Percentiles rank a stretch among this genome's conserved stretches.
phyloP scores from a whole-genome alignment of 441 rosid genomes.

The Dalechampia spathulata region DNA sequence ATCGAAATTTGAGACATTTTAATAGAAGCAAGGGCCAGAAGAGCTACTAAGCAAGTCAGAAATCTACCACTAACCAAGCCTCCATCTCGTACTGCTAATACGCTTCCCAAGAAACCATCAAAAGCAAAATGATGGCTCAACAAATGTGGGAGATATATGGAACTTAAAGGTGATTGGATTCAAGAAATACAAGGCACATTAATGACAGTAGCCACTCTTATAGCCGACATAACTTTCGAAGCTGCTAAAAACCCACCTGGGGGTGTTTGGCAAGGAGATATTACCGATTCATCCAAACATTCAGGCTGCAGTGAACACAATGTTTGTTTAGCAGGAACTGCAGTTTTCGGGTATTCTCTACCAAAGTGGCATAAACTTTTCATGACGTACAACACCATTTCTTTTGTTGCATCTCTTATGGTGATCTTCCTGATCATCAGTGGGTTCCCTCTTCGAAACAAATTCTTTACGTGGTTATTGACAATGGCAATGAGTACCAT shows the following conservation, averaged over 20 bases:
- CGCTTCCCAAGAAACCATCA: background rate
- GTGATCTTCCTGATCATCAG: background rate
- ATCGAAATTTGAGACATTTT: no score
- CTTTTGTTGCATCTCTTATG: background rate
- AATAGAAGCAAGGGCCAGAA: background rate
- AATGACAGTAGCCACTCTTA: no score
- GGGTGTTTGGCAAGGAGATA: no score
- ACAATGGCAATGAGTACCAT: background rate
- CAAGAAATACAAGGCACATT: no score
- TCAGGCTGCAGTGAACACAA: no score
- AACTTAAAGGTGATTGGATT: no score
- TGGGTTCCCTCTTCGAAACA: background rate
- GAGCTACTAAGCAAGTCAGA: background rate
- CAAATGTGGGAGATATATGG: no score
- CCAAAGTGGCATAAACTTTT: background rate
- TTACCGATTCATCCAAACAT: no score
- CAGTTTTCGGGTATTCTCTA: conserved; percentile 7
- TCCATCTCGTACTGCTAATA: no score
- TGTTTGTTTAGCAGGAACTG: conserved; percentile 23
- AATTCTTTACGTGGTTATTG: background rate
- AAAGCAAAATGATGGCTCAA: no score
- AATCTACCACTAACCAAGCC: background rate
- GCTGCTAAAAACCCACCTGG: no score
- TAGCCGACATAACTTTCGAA: no score
- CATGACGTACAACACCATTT: background rate